A percentile compares a stretch with the other conserved stretches of the same genome.
These are phyloP conservation scores for Agaricales sp. DNA, from an alignment of 1,284 basidiomycete genomes.

Conservation along the genomic window DNA sequence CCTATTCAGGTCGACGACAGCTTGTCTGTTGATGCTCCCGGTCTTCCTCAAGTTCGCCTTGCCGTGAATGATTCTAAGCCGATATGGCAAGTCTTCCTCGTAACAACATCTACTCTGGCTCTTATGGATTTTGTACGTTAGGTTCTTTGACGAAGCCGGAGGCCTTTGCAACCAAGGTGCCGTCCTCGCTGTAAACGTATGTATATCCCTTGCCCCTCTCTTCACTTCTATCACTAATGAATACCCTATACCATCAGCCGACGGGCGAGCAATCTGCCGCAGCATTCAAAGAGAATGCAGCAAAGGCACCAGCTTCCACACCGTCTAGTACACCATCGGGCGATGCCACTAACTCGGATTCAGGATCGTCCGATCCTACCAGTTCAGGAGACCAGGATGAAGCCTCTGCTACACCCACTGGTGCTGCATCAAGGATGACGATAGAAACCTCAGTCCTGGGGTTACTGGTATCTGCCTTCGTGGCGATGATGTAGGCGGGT, in stretches of 20 bases:
- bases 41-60: constrained; percentile 19
- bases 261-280: constrained; percentile 17
- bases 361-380: too few species aligned
- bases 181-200: constrained; percentile 23
- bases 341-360: too few species aligned
- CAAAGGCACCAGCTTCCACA: too few species aligned
- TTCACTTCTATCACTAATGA: background rate
- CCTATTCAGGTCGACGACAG: constrained; percentile 20
- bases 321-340: too few species aligned
- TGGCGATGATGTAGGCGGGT: too few species aligned
- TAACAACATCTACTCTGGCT: background rate
- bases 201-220: background rate
- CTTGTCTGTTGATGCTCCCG: constrained; percentile 21
- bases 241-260: constrained; percentile 10
- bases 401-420: constrained; percentile 12
- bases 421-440: too few species aligned
- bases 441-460: too few species aligned
- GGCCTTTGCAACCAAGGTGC: constrained; percentile 24
- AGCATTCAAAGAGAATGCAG: constrained; percentile 25
- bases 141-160: constrained; percentile 29
- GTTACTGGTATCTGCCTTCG: too few species aligned
- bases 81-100: constrained; percentile 18
- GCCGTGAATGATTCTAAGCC: constrained; percentile 22
- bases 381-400: too few species aligned
- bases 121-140: constrained; percentile 11